These are phyloP conservation scores for Xylaria grammica DNA, from an alignment of 495 filamentous ascomycete species.

Conservation along the genomic window DNA sequence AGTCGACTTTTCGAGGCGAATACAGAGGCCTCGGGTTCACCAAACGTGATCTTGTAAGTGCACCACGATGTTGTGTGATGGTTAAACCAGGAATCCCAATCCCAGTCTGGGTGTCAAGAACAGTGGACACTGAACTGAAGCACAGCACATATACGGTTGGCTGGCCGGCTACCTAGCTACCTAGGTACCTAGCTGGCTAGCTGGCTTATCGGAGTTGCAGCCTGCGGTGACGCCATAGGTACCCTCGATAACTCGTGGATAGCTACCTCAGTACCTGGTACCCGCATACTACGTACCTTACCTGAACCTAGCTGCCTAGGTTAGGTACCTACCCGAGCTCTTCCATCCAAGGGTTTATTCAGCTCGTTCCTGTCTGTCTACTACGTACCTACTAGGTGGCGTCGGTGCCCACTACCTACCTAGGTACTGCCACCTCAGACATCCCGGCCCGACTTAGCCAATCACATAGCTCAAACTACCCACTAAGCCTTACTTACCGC, in stretches of 20 bases:
- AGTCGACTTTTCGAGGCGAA: not conserved
- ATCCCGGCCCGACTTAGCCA: not conserved
- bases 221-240: not conserved
- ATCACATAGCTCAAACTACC: slow-evolving; percentile 1
- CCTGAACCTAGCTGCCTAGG: not conserved
- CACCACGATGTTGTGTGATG: too few species aligned
- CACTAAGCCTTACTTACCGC: not conserved
- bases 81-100: not conserved
- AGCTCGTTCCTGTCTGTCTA: not conserved
- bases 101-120: not conserved
- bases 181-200: not conserved
- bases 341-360: not conserved
- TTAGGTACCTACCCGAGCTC: not conserved
- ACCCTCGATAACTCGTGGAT: too few species aligned
- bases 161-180: not conserved
- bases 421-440: not conserved
- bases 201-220: not conserved
- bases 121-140: not conserved
- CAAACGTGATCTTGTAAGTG: not conserved
- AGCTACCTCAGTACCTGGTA: too few species aligned
- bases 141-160: slow-evolving; percentile 1
- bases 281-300: too few species aligned
- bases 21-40: not conserved
- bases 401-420: not conserved
- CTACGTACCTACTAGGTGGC: not conserved